These are phyloP conservation scores for Theobroma grandiflorum DNA, from an alignment of 441 rosid genomes.

Conservation along the genomic window DNA sequence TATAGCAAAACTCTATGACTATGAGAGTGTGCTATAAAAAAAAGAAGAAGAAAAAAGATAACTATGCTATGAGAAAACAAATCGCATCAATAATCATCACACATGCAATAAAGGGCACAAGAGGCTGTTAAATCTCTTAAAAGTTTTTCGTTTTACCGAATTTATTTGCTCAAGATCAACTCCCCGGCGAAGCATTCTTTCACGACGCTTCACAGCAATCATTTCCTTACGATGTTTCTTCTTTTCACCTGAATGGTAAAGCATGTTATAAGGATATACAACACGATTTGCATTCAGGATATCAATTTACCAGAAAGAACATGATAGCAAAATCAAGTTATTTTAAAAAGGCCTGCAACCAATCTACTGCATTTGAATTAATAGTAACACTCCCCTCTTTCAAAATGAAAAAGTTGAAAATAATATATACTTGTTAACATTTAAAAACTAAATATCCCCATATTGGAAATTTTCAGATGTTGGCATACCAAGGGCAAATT, in stretches of 20 bases:
- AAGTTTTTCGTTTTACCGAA: constrained; percentile 45
- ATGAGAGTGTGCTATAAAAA: background rate
- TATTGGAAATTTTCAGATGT: background rate
- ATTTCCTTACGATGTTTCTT: constrained; percentile 84
- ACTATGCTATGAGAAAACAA: background rate
- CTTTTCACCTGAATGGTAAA: constrained; percentile 60
- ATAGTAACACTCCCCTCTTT: background rate
- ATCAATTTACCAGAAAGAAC: background rate
- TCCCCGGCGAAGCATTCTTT: constrained; percentile 82
- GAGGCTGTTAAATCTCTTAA: background rate
- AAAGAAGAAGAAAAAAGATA: background rate
- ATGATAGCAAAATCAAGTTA: background rate
- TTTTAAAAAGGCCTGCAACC: background rate
- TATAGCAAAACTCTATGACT: background rate
- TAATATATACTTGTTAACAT: background rate
- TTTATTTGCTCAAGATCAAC: constrained; percentile 80
- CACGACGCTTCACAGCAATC: constrained; percentile 77
- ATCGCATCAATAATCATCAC: constrained; percentile 5
- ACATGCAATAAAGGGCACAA: background rate
- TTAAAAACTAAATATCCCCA: background rate
- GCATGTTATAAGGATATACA: constrained; percentile 14
- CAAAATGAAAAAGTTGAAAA: background rate
- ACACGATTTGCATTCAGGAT: background rate
- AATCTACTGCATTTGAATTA: constrained; percentile 9
- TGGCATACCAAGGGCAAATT: background rate